Evolutionary conservation across 352 stramenopile genomes (phyloP).

Genomic region (Globisporangium recalcitrans): DNA sequence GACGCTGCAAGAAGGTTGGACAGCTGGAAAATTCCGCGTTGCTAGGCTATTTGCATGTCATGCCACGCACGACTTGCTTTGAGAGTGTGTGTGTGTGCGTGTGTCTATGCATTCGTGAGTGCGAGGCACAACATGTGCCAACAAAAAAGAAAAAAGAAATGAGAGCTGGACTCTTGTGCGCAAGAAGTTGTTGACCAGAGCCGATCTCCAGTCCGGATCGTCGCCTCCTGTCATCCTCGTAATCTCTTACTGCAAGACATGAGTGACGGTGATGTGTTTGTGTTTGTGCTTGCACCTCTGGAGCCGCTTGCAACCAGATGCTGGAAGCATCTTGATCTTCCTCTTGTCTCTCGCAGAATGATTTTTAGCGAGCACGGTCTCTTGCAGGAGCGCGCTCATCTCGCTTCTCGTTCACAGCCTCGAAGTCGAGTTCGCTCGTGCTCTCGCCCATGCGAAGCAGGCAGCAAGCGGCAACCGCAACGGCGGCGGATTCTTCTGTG

Average conservation of each 20-base stretch:
- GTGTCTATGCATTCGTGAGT: not conserved
- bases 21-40: not conserved
- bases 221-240: not conserved
- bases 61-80: too few species aligned
- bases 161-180: not conserved
- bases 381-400: not conserved
- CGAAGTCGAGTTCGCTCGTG: not conserved
- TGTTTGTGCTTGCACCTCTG: not conserved
- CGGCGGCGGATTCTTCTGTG: not conserved
- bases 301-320: not conserved
- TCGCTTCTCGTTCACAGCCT: slow-evolving; percentile 1
- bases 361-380: too few species aligned
- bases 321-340: too few species aligned
- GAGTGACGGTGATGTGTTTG: not conserved
- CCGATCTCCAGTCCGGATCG: not conserved
- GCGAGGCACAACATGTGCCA: not conserved
- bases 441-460: not conserved
- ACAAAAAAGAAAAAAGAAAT: not conserved
- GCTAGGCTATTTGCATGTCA: too few species aligned
- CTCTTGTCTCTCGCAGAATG: too few species aligned
- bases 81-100: too few species aligned
- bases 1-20: not conserved
- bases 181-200: not conserved
- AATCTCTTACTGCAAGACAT: not conserved
- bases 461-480: not conserved